phyloP scores from a whole-genome alignment of 139 green algal species.

The Zygnema circumcarinatum region DNA sequence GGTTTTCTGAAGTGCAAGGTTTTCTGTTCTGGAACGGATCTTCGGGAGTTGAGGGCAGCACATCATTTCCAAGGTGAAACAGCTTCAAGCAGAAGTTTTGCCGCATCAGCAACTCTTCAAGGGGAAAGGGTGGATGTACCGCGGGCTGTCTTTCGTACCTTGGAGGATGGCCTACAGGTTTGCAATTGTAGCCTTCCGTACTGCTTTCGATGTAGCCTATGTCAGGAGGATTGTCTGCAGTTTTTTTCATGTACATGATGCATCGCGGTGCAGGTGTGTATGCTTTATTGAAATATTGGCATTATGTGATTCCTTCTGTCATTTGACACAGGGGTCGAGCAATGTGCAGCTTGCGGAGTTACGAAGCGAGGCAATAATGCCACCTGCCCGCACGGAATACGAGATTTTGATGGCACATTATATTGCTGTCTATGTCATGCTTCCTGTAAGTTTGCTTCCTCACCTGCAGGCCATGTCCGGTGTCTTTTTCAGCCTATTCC shows the following conservation, averaged over 20 bases:
- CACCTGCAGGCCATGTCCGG: neutral
- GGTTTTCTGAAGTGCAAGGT: no score
- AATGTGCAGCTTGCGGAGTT: conserved; percentile 19
- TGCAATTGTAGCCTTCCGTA: no score
- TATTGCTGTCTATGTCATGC: conserved; percentile 52
- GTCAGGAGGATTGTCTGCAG: no score
- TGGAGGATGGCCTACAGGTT: neutral
- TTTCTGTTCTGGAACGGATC: neutral
- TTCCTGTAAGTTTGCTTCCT: conserved; percentile 26
- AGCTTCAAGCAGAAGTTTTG: neutral
- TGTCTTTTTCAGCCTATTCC: neutral
- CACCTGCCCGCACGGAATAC: conserved; percentile 22
- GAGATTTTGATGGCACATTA: conserved; percentile 53
- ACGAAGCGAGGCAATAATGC: neutral
- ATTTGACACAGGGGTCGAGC: neutral
- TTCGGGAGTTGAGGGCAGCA: neutral
- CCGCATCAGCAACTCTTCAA: neutral
- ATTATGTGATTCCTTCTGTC: no score
- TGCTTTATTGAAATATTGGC: no score
- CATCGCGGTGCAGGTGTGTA: neutral
- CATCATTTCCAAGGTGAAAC: neutral
- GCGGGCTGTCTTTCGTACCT: neutral
- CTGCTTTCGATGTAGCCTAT: no score
- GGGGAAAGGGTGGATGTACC: neutral
- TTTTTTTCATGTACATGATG: neutral